A percentile compares a stretch with the other conserved stretches of the same genome.
phyloP scores from a whole-genome alignment of 306 rosid genomes.

The Abrus precatorius region DNA sequence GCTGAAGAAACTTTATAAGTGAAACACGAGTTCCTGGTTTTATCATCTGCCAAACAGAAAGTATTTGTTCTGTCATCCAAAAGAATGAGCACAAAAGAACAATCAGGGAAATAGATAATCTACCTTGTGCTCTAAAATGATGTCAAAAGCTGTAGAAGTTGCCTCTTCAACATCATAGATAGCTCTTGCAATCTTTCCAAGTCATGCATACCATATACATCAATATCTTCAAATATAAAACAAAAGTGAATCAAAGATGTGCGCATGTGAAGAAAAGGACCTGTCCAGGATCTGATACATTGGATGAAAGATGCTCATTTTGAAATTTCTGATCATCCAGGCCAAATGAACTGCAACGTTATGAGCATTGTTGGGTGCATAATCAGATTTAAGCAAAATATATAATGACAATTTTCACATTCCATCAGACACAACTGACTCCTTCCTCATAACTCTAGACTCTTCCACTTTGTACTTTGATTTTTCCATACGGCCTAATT shows the following conservation, averaged over 20 bases:
- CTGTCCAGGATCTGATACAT: constrained; percentile 87
- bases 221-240: constrained; percentile 47
- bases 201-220: constrained; percentile 47
- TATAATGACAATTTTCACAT: constrained; percentile 23
- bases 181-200: constrained; percentile 83
- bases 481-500: constrained; percentile 28
- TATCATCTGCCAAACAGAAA: constrained; percentile 70
- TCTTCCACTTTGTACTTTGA: not conserved
- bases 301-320: constrained; percentile 82
- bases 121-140: constrained; percentile 85
- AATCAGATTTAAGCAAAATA: constrained; percentile 39
- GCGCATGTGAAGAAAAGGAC: constrained; percentile 53
- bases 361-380: constrained; percentile 36
- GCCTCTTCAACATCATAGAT: constrained; percentile 98
- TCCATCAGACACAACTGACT: constrained; percentile 17
- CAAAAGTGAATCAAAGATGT: constrained; percentile 39
- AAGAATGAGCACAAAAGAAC: constrained; percentile 34
- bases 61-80: constrained; percentile 41
- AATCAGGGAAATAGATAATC: constrained; percentile 25
- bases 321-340: constrained; percentile 91
- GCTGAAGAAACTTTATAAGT: constrained; percentile 87
- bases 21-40: constrained; percentile 84
- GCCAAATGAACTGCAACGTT: constrained; percentile 73
- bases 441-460: constrained; percentile 30
- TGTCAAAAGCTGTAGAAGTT: constrained; percentile 83